Evolutionary conservation across 2,329 filamentous ascomycete species (phyloP).

Genomic region (Venturia asperata): DNA sequence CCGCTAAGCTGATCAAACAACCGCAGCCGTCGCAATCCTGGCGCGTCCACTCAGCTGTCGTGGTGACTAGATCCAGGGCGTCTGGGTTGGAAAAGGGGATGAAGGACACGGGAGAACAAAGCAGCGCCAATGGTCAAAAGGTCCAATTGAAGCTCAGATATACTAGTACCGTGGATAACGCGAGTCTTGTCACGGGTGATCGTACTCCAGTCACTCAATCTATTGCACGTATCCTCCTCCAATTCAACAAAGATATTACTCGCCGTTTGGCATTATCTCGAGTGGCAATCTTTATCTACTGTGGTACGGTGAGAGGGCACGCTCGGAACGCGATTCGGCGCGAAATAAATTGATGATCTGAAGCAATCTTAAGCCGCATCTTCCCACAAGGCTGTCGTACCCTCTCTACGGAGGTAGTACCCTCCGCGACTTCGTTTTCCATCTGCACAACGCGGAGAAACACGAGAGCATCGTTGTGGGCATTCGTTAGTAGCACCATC

Average conservation of each 20-base stretch:
- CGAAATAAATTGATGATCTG: background rate
- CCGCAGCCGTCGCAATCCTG: background rate
- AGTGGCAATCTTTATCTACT: background rate
- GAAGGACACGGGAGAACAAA: background rate
- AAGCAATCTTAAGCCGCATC: slow-evolving; percentile 6
- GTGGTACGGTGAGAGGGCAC: background rate
- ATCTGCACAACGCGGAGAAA: background rate
- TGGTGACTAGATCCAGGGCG: too few species aligned
- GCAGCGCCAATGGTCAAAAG: background rate
- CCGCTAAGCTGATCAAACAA: slow-evolving; percentile 5
- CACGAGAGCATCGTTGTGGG: background rate
- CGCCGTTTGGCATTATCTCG: background rate
- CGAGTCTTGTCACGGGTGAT: background rate
- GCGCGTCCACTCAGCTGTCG: background rate
- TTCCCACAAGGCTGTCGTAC: slow-evolving; percentile 1
- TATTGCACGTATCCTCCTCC: background rate
- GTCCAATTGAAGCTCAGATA: background rate
- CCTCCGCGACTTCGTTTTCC: background rate
- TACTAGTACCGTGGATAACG: background rate
- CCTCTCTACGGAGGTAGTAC: background rate
- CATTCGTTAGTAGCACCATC: background rate
- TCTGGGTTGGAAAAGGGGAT: background rate
- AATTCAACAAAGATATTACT: background rate
- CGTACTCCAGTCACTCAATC: background rate
- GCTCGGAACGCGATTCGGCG: background rate